Base-by-base conservation (phyloP, 306 rosid genomes). In the Cicer judaicum region DNA sequence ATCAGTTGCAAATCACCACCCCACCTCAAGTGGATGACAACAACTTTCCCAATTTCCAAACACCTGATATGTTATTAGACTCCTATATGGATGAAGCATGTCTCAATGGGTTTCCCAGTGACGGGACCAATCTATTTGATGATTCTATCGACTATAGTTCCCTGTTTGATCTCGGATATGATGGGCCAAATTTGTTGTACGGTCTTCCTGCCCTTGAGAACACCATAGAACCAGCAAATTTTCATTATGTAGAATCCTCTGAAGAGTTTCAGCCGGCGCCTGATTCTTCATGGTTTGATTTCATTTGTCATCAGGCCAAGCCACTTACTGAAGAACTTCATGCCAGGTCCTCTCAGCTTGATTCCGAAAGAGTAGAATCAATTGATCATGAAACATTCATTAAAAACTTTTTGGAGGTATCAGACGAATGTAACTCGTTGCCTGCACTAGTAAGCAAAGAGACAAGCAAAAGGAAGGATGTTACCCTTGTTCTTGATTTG, bases 401-500 rank as follows among this genome's bases (percentile, higher is more conserved):
- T 68, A 87, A 75, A 76, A 86, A 72, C 64, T 48, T 84, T 68
- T 75, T 89, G 0, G 91, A 87, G 75, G 70, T 85, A 70, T 85
- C 96, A 38, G 93, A 89, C 54, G 92, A 86, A 60, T 84, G 83
- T 34, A 47, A 83, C 85, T 24, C 81, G 71, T 73, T 90, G 81
- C 86, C 90, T 85, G 85, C 85, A 71, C 82, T 85, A 64, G 79
- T 52, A 46, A 81, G 80, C 92, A 75, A 77, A 80, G 93, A 90
- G 80, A 56, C 82, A 73, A 52, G 80, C 41, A 86, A 78, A 72
- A 78, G 50, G 79, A 93, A 86, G 85, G 67, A 64, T 16, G 78
- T 85, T 47, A 93, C 97, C 61, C 86, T 93, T 64, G 95, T 87
- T 64, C 98, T 93, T 81, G 98, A 93, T 90, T 85, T 93, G 92